Base-by-base conservation (phyloP, 2,329 filamentous ascomycete genomes). In the Emergomyces pasteurianus region DNA sequence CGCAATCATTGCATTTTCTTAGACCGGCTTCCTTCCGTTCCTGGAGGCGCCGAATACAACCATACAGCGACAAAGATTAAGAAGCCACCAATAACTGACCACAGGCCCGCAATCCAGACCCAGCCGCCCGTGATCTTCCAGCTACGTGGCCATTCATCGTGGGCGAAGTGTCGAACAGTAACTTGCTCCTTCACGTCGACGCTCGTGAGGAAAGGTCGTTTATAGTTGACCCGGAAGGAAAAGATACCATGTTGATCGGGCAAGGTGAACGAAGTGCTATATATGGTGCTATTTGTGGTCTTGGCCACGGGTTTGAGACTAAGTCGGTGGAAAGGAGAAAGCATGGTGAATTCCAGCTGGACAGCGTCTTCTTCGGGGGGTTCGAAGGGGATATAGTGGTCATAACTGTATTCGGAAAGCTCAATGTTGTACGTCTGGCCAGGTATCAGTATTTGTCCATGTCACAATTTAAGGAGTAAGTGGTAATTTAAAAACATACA, bases 211-310 rank as follows among this genome's bases (percentile, higher is more conserved):
- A 96, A 95, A 1, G 92, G 91, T 7, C 94, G 86, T 81, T 95
- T 95, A 82, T 97, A 96, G 81, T 96, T 95, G 75, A 97, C 83
- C 72, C 87, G 85, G 83, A 99, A 97, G 79, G 95, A 95, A 83
- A 97, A 99, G 77, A 99, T 96, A 72, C 94, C 94, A 78, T 99
- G 94, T 77, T 99, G 94, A 74, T 99, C 94, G 4, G 94, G 94
- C 3, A 92, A 83, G 65, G 81, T 88, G 77, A 99, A 96, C 28
- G 83, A 81, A 53, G 83, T 81, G 64, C 82, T 81, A 79, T 87
- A 99, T 63, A 88, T 81, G 57, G 89, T 86, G 65, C 86, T 85
- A 68, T 89, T 86, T 60, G 80, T 75, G 1, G 85, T 87, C 31
- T 79, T 80, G 38, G 76, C 74, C 10, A 79, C 73, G 16, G 84